phyloP scores from a whole-genome alignment of 1,139 yeast species.

The Debaryomyces robertsiae region DNA sequence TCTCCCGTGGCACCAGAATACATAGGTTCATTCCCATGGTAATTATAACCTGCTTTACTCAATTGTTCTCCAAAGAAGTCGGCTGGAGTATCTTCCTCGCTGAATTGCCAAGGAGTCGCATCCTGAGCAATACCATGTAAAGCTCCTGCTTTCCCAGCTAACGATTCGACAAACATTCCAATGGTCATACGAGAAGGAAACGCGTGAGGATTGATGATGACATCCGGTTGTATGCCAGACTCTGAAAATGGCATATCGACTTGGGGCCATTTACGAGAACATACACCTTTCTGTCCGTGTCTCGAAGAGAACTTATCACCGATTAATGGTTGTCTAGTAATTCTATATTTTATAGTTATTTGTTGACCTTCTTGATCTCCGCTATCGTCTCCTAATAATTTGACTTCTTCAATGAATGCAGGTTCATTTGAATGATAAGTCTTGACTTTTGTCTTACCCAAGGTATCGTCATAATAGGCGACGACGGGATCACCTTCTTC shows the following conservation, averaged over 20 bases:
- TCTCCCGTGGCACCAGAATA: slow-evolving; percentile 99
- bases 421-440: slow-evolving; percentile 94
- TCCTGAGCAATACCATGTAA: slow-evolving; percentile 97
- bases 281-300: slow-evolving; percentile 99
- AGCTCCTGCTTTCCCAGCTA: slow-evolving; percentile 98
- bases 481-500: slow-evolving; percentile 96
- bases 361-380: slow-evolving; percentile 81
- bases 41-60: slow-evolving; percentile 85
- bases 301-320: slow-evolving; percentile 98
- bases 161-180: slow-evolving; percentile 98
- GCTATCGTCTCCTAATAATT: slow-evolving; percentile 81
- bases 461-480: slow-evolving; percentile 88
- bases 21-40: slow-evolving; percentile 98
- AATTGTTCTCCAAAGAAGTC: slow-evolving; percentile 96
- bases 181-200: slow-evolving; percentile 99
- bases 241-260: slow-evolving; percentile 97
- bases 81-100: slow-evolving; percentile 93
- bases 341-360: slow-evolving; percentile 84
- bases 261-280: slow-evolving; percentile 98
- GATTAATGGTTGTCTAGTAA: slow-evolving; percentile 89
- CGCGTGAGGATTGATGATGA: slow-evolving; percentile 97
- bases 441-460: slow-evolving; percentile 88
- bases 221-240: slow-evolving; percentile 95
- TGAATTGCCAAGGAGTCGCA: slow-evolving; percentile 94
- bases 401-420: slow-evolving; percentile 94